These are phyloP conservation scores for Trifolium dubium DNA, from an alignment of 306 rosid genomes.

Conservation along the genomic window DNA sequence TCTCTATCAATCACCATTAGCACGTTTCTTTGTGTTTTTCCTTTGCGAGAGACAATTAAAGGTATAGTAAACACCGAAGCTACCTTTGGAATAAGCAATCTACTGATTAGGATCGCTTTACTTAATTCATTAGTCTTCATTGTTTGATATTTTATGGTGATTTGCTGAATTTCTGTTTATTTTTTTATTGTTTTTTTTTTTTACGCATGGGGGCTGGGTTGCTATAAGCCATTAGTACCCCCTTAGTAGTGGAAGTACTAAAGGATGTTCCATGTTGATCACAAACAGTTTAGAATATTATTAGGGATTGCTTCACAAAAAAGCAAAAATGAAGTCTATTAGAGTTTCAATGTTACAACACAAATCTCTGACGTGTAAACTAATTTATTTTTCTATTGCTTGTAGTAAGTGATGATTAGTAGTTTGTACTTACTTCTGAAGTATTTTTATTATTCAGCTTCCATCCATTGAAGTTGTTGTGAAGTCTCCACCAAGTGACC, in stretches of 20 bases:
- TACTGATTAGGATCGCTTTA: conserved; percentile 10
- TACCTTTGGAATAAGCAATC: conserved; percentile 3
- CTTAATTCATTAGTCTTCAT: conserved; percentile 9
- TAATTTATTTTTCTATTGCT: conserved; percentile 22
- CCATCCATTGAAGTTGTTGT: conserved; percentile 88
- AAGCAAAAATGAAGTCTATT: neutral
- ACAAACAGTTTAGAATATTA: neutral
- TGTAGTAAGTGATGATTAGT: conserved; percentile 22
- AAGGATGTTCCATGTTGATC: neutral
- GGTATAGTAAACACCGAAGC: neutral
- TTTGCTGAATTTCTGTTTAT: conserved; percentile 10
- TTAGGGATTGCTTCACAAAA: neutral
- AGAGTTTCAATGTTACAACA: neutral
- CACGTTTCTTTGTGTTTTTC: conserved; percentile 16
- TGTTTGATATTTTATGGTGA: conserved; percentile 15
- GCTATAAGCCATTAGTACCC: neutral
- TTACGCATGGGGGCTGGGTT: neutral
- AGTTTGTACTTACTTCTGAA: conserved; percentile 37
- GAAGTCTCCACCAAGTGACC: conserved; percentile 64
- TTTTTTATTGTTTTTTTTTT: neutral
- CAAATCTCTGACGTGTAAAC: conserved; percentile 23
- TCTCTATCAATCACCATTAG: conserved; percentile 13
- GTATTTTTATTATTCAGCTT: conserved; percentile 64
- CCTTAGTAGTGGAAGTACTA: neutral
- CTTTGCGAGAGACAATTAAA: neutral